phyloP scores from a whole-genome alignment of 345 rosid species.

The Raphanus sativus region DNA sequence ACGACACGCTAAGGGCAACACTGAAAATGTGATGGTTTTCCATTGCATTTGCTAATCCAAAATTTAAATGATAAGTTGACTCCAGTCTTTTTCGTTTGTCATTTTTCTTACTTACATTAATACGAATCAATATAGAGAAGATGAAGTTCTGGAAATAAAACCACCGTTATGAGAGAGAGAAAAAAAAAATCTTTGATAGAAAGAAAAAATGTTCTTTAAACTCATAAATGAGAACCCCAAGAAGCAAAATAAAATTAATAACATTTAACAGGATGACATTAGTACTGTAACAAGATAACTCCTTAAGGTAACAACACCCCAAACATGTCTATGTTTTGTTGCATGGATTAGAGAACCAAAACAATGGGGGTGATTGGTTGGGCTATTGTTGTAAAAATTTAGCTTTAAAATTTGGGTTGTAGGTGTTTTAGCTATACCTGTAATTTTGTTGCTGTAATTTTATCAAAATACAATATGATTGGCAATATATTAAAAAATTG shows the following conservation, averaged over 20 bases:
- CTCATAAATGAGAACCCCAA: neutral
- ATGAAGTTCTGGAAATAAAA: neutral
- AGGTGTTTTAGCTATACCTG: too few relatives aligned
- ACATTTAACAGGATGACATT: neutral
- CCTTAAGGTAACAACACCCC: neutral
- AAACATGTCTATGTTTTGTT: neutral
- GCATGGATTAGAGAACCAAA: neutral
- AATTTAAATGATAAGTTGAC: neutral
- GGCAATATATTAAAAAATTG: too few relatives aligned
- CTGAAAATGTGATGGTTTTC: neutral
- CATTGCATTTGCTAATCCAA: neutral
- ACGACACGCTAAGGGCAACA: neutral
- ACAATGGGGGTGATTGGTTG: neutral
- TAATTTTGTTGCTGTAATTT: too few relatives aligned
- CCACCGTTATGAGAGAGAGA: neutral
- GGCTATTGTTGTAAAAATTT: too few relatives aligned
- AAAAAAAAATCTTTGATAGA: neutral
- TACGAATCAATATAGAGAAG: neutral
- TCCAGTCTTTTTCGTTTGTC: neutral
- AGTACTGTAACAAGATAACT: neutral
- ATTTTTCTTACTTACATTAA: neutral
- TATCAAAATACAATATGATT: too few relatives aligned
- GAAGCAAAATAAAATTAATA: neutral
- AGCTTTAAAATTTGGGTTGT: too few relatives aligned
- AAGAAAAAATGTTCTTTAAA: neutral